Evolutionary conservation across 2,329 filamentous ascomycete species (phyloP).

Genomic region (Sporothrix mexicana): DNA sequence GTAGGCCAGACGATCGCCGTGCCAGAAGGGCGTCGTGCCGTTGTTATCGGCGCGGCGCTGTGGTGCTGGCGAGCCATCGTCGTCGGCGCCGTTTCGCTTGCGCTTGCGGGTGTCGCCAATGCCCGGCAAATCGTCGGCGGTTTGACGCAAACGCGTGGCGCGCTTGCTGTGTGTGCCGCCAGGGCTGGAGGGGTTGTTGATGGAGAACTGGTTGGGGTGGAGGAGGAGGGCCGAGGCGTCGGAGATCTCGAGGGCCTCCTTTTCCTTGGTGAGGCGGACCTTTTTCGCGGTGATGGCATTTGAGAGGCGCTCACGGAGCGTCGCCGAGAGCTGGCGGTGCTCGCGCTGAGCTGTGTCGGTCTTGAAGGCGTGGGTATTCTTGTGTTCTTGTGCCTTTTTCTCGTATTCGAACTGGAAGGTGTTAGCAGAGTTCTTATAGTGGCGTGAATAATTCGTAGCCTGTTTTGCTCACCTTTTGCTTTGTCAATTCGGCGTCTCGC

Average conservation of each 20-base stretch:
- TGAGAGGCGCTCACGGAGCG: slow-evolving; percentile 69
- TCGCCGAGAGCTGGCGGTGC: slow-evolving; percentile 63
- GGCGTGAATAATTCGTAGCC: background rate
- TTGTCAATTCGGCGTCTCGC: slow-evolving; percentile 80
- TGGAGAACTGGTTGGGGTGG: slow-evolving; percentile 71
- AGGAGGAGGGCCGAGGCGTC: slow-evolving; percentile 69
- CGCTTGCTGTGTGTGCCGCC: slow-evolving; percentile 68
- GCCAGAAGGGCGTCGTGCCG: slow-evolving; percentile 66
- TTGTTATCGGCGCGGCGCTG: slow-evolving; percentile 62
- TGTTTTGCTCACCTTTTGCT: slow-evolving; percentile 73
- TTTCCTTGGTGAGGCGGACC: slow-evolving; percentile 67
- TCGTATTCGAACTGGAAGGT: slow-evolving; percentile 66
- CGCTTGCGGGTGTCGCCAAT: slow-evolving; percentile 66
- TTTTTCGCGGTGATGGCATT: slow-evolving; percentile 70
- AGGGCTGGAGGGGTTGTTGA: slow-evolving; percentile 68
- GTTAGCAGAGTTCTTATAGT: background rate
- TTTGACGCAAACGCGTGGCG: slow-evolving; percentile 65
- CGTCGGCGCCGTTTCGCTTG: slow-evolving; percentile 61
- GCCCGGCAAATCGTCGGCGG: slow-evolving; percentile 62
- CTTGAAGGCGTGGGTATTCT: slow-evolving; percentile 66
- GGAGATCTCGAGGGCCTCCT: slow-evolving; percentile 70
- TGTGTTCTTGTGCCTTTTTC: slow-evolving; percentile 64
- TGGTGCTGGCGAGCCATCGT: slow-evolving; percentile 68
- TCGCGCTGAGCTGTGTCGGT: slow-evolving; percentile 67
- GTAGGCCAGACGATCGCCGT: slow-evolving; percentile 62